Evolutionary conservation across 2,329 filamentous ascomycete genomes (phyloP).

Genomic region (Ceratocystis lukuohia): DNA sequence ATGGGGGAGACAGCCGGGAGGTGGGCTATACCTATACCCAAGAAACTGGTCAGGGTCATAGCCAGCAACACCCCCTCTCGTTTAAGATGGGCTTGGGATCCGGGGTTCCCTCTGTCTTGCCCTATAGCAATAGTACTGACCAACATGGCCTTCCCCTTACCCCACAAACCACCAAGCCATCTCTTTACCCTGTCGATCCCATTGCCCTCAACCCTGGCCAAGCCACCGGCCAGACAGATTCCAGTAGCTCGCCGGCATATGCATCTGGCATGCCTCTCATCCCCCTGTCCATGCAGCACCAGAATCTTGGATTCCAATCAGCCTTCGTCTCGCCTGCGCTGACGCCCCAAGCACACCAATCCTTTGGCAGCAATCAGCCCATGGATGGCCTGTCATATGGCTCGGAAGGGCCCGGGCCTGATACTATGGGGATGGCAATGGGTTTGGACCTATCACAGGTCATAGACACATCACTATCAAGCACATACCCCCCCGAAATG

Average conservation of each 20-base stretch:
- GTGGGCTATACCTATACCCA: neutral
- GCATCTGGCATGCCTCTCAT: neutral
- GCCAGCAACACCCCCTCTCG: neutral
- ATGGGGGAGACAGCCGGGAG: constrained; percentile 15
- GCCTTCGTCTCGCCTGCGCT: neutral
- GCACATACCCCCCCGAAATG: neutral
- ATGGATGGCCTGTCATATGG: neutral
- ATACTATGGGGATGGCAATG: neutral
- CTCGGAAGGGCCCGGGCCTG: neutral
- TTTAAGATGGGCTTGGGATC: neutral
- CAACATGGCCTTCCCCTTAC: neutral
- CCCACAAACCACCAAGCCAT: neutral
- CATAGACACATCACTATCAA: constrained; percentile 1
- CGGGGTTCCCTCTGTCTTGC: neutral
- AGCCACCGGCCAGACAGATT: constrained; percentile 11
- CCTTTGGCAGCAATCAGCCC: neutral
- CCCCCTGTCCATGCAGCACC: neutral
- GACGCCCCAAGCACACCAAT: neutral
- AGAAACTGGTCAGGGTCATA: too few relatives aligned
- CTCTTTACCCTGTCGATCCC: neutral
- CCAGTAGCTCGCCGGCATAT: neutral
- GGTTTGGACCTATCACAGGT: neutral
- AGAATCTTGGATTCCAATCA: neutral
- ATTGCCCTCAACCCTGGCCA: neutral
- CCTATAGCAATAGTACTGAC: neutral